A percentile compares a stretch with the other conserved stretches of the same genome.
Conservation (phyloP, 768 basidiomycete genomes). For the Boletus rubescentipes region DNA sequence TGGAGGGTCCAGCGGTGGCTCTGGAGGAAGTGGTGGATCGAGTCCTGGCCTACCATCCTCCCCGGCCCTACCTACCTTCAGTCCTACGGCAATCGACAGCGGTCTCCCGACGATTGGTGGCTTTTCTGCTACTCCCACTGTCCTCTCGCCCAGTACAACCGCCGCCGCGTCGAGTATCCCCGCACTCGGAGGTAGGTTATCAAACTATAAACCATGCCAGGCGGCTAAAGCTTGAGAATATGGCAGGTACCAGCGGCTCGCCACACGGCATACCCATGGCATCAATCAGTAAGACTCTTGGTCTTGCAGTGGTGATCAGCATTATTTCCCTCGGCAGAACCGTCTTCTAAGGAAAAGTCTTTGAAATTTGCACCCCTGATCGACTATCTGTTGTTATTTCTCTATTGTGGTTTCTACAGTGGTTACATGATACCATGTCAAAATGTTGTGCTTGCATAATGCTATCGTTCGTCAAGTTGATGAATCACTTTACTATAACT, state of each 20-base stretch:
- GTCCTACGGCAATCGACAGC: not conserved
- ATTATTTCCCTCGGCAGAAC: conserved; percentile 2
- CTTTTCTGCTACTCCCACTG: not conserved
- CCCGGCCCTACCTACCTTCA: not conserved
- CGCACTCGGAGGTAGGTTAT: not conserved
- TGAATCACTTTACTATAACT: not conserved
- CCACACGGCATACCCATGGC: conserved; percentile 5
- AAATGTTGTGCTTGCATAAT: too few species aligned
- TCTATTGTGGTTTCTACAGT: not conserved
- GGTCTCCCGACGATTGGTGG: too few species aligned
- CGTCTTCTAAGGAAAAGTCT: not conserved
- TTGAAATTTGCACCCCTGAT: not conserved
- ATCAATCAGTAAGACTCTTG: not conserved
- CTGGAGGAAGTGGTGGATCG: not conserved
- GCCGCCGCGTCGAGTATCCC: not conserved
- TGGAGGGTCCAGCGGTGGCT: conserved; percentile 25
- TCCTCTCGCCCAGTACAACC: not conserved
- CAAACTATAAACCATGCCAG: not conserved
- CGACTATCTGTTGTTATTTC: not conserved
- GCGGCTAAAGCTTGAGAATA: not conserved
- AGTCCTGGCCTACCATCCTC: not conserved
- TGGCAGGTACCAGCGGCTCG: not conserved
- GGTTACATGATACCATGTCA: not conserved
- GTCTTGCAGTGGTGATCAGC: conserved; percentile 8
- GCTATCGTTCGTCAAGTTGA: not conserved